phyloP scores from a whole-genome alignment of 805 yeast species.

The Saturnispora mendoncae region DNA sequence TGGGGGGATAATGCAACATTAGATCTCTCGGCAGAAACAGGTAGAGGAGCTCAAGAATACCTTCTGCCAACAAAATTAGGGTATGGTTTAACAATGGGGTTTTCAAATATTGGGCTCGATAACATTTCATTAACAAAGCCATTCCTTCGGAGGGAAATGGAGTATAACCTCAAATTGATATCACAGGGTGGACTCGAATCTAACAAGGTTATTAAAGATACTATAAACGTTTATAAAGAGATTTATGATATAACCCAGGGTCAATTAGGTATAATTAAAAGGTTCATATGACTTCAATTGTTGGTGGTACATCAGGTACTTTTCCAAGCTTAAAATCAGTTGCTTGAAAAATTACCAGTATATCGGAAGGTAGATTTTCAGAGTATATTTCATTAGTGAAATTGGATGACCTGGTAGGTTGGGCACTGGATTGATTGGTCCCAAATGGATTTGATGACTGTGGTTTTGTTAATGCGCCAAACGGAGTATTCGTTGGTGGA shows the following conservation, averaged over 20 bases:
- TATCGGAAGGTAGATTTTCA: background rate
- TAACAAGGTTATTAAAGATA: slow-evolving; percentile 45
- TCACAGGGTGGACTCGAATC: slow-evolving; percentile 54
- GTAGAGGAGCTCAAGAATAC: slow-evolving; percentile 32
- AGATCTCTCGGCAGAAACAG: slow-evolving; percentile 23
- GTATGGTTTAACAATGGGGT: slow-evolving; percentile 79
- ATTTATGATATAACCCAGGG: slow-evolving; percentile 36
- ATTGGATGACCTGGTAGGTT: no score
- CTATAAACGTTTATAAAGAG: slow-evolving; percentile 48
- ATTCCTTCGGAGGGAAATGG: slow-evolving; percentile 69
- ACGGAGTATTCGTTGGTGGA: no score
- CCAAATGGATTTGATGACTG: no score
- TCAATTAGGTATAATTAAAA: slow-evolving; percentile 2
- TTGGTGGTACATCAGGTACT: slow-evolving; percentile 71
- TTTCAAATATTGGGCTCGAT: slow-evolving; percentile 70
- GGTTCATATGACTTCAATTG: slow-evolving; percentile 31
- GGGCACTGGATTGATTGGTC: no score
- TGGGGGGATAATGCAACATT: slow-evolving; percentile 1
- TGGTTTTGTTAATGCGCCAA: no score
- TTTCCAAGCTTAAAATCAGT: slow-evolving; percentile 44
- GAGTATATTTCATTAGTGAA: background rate
- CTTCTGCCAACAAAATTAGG: slow-evolving; percentile 80
- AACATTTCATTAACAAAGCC: slow-evolving; percentile 77
- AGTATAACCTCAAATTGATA: slow-evolving; percentile 53
- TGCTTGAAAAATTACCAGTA: slow-evolving; percentile 57